Base-by-base conservation (phyloP, 1,284 basidiomycete species). In the Takashimella tepidaria region DNA sequence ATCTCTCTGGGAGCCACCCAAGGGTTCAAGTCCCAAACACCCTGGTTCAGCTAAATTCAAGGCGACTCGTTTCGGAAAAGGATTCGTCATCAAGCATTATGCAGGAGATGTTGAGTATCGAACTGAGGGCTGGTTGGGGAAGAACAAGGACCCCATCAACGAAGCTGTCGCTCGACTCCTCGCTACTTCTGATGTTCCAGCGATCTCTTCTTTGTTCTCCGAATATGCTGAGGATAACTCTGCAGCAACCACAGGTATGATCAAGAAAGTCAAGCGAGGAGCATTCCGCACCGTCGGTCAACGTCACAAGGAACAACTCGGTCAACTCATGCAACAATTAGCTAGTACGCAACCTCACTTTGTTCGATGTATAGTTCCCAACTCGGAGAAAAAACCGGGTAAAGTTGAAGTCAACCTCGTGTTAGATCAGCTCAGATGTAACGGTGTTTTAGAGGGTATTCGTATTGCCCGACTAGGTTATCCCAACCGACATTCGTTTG, bases 111-210 rank as follows among this genome's bases (percentile, higher is more conserved):
- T 99, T 67, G 93, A 98, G 69, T 99, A 99, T 68, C 83, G 87
- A 45, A 98, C 95, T 1, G 87, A 92, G 41, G 89, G 92, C 8
- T 99, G 96, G 96, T 79, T 99, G 58, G 92, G 96, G 79, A 98
- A 98, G 84, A 99, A 99, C 81, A 97, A 97, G 77, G 96, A 99
- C 68, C 96, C 96, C 0, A 79, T 99, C 59, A 98, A 98, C 73
- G 93, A 98, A 71, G 95, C 98, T 69, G 81, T 98, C 41, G 91
- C 91, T 0, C 85, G 91, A 16, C 86, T 98, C 41, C 81, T 98
- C 22, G 85, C 91, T 1, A 81, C 83, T 13, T 96, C 95, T 1
- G 81, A 84, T 1, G 87, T 97, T 63, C 82, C 83, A 31, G 92
- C 90, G 66, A 83, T 98, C 40, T 84, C 88, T 0, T 75, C 80